Conservation (phyloP, 1,284 basidiomycete genomes). For the Sanghuangporus baumii region DNA sequence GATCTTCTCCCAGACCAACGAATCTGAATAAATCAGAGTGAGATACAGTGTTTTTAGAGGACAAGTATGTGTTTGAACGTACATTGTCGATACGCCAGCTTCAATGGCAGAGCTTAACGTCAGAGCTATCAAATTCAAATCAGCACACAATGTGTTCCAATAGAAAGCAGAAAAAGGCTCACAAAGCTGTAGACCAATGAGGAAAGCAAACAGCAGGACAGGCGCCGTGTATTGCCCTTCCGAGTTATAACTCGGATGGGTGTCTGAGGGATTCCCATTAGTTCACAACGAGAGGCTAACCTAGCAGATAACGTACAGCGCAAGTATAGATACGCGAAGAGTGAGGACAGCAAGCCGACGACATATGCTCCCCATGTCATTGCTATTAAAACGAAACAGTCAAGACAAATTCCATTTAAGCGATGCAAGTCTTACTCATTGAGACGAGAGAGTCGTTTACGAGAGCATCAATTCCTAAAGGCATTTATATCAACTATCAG, state of each 20-base stretch:
- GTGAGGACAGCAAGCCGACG: slow-evolving; percentile 69
- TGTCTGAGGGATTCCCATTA: slow-evolving; percentile 38
- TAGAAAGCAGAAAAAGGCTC: slow-evolving; percentile 25
- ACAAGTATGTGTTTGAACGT: slow-evolving; percentile 22
- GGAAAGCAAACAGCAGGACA: slow-evolving; percentile 72
- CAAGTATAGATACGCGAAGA: slow-evolving; percentile 71
- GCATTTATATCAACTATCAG: background rate
- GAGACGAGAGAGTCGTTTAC: slow-evolving; percentile 84
- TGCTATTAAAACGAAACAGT: slow-evolving; percentile 31
- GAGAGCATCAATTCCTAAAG: slow-evolving; percentile 69
- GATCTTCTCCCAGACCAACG: slow-evolving; percentile 79
- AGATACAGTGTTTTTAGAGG: background rate
- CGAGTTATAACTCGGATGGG: slow-evolving; percentile 66
- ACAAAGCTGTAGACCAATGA: slow-evolving; percentile 74
- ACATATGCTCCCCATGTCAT: slow-evolving; percentile 74
- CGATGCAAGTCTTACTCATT: slow-evolving; percentile 47
- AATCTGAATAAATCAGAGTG: slow-evolving; percentile 41
- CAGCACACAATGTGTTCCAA: background rate
- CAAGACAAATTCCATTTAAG: background rate
- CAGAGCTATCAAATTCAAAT: slow-evolving; percentile 36
- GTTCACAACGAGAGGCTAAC: background rate
- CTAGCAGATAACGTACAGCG: slow-evolving; percentile 5
- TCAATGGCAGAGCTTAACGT: slow-evolving; percentile 68
- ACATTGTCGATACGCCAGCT: slow-evolving; percentile 82
- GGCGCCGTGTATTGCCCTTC: slow-evolving; percentile 75